Base-by-base conservation (phyloP, 768 basidiomycete genomes). In the Tricholoma terreum region DNA sequence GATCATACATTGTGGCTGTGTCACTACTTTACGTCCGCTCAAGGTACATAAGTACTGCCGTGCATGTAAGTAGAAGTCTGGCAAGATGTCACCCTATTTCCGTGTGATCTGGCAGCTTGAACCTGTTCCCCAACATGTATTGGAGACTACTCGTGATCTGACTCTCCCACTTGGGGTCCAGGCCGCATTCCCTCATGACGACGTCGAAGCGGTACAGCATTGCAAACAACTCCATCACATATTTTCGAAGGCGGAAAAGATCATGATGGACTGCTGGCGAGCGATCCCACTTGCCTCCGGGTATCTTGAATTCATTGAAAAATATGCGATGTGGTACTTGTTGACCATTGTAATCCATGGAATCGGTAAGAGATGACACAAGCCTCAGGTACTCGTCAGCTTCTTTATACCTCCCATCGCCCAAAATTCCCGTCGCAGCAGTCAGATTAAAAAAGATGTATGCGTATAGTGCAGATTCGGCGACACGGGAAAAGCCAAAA, bases 361-460 rank as follows among this genome's bases (percentile, higher is more conserved):
- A 11, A 0, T 6, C 14, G 6, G 62, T 63, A 6, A 67, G n/a
- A 9, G 56, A 52, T 0, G 19, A 0, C 8, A 72, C 19, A 10
- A 73, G 60, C n/a, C n/a, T 6, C 3, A 19, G 4, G 54, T 71
- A 75, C 12, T 58, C 53, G 0, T 42, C 21, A 54, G 62, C 63
- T 12, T 63, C 53, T 4, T 63, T 63, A 42, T 75, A 75, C 22
- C 61, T 54, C 0, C 71, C 71, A 9, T 62, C 9, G n/a, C 63
- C 63, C 5, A 75, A 55, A 17, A 65, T 52, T 8, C 65, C 67
- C 4, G 67, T 64, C 1, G 71, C 71, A n/a, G 70, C 66, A 15
- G 67, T 67, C 10, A 71, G 24, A 43, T 77, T 78, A 65, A 76
- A 70, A 50, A 73, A 71, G 2, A 77, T 56, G 61, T 77, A 79